These are phyloP conservation scores for Ustilago crameri DNA, from an alignment of 1,284 basidiomycete species.

Conservation along the genomic window DNA sequence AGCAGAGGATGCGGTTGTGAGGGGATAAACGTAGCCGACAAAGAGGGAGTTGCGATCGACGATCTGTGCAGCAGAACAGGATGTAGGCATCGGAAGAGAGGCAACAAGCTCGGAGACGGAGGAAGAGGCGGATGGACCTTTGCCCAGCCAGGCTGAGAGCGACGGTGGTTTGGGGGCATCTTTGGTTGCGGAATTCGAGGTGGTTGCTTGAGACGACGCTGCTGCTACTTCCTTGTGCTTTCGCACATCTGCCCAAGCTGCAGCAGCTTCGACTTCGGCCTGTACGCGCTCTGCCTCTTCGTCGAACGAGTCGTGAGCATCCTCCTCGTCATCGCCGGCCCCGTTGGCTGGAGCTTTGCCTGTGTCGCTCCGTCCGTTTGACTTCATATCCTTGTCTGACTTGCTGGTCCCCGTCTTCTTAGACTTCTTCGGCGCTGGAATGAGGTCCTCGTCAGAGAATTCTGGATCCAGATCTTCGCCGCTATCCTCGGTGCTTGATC, in stretches of 20 bases:
- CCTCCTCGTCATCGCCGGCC: conserved; percentile 4
- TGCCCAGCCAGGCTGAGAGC: conserved; percentile 53
- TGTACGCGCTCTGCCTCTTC: conserved; percentile 41
- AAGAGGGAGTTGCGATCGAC: conserved; percentile 65
- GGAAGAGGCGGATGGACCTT: conserved; percentile 41
- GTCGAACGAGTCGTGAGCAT: conserved; percentile 25
- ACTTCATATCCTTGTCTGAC: conserved; percentile 7
- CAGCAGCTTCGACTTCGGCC: conserved; percentile 36
- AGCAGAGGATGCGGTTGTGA: conserved; percentile 38
- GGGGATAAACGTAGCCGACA: conserved; percentile 63
- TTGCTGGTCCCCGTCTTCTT: conserved; percentile 6
- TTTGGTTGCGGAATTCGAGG: not conserved
- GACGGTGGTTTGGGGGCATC: conserved; percentile 12
- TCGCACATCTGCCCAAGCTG: conserved; percentile 38
- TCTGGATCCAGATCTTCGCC: conserved; percentile 4
- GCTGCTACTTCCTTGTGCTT: conserved; percentile 28
- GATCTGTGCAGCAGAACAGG: conserved; percentile 51
- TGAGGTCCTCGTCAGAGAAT: not conserved
- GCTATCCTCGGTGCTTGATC: conserved; percentile 20
- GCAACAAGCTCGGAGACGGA: conserved; percentile 36
- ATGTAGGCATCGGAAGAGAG: conserved; percentile 52
- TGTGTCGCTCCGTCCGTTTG: conserved; percentile 5
- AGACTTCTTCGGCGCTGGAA: conserved; percentile 12
- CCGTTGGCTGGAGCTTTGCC: conserved; percentile 8
- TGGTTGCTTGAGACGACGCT: not conserved